A percentile compares a stretch with the other conserved stretches of the same genome.
Evolutionary conservation across 345 rosid genomes (phyloP).

Genomic region (Eucalyptus leucophloia): DNA sequence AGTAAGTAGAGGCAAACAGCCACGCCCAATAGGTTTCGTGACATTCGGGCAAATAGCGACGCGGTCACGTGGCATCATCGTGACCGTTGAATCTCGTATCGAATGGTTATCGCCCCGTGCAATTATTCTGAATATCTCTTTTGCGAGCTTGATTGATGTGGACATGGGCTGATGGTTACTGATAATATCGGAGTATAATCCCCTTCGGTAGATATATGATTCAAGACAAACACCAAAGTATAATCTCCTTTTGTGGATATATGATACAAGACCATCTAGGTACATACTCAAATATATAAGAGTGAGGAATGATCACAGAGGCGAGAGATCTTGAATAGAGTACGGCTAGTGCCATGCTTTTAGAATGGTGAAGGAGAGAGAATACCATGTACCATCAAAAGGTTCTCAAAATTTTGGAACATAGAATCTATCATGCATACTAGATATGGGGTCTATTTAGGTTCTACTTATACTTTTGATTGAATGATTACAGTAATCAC

Average conservation of each 20-base stretch:
- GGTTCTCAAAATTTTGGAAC: too few species aligned
- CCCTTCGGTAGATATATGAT: neutral
- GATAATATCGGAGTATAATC: neutral
- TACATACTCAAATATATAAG: neutral
- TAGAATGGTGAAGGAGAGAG: neutral
- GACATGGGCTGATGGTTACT: fast-evolving
- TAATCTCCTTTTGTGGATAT: neutral
- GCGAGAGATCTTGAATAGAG: neutral
- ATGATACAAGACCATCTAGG: neutral
- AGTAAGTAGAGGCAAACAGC: neutral
- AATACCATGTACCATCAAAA: neutral
- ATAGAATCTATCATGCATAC: too few species aligned
- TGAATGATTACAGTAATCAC: too few species aligned
- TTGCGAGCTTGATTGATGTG: neutral
- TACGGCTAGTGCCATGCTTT: neutral
- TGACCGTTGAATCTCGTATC: neutral
- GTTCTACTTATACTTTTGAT: too few species aligned
- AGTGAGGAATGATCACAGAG: fast-evolving
- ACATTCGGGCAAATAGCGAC: neutral
- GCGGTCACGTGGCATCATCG: neutral
- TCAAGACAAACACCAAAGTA: fast-evolving
- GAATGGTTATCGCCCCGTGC: neutral
- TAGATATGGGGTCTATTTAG: fast-evolving
- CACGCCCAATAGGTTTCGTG: neutral
- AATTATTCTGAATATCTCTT: neutral